phyloP scores from a whole-genome alignment of 129 eudicot genomes.

The Heracleum sosnowskyi region DNA sequence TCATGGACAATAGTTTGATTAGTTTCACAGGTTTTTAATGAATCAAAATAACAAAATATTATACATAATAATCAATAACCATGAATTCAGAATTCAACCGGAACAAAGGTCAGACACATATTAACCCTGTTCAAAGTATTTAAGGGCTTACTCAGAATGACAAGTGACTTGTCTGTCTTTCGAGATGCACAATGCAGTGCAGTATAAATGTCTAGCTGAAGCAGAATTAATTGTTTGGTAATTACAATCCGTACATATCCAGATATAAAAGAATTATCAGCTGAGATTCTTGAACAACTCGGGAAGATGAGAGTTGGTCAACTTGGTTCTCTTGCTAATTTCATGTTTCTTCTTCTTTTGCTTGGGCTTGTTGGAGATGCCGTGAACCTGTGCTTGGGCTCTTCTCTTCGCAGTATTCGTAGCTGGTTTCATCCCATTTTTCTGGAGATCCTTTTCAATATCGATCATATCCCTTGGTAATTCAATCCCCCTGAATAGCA shows the following conservation, averaged over 20 bases:
- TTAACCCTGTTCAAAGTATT: background rate
- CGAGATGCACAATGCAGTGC: background rate
- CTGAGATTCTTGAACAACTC: conserved; percentile 62
- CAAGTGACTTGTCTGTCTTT: background rate
- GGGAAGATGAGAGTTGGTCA: conserved; percentile 83
- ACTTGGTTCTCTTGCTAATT: conserved; percentile 73
- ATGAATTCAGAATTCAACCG: background rate
- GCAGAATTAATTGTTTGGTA: background rate
- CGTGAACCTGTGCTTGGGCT: conserved; percentile 62
- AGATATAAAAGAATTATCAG: conserved; percentile 2
- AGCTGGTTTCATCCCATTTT: conserved; percentile 86
- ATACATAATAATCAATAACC: background rate
- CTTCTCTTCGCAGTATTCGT: conserved; percentile 86
- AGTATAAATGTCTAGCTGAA: background rate
- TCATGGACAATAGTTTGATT: background rate
- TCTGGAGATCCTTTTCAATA: conserved; percentile 72
- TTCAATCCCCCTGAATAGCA: conserved; percentile 47
- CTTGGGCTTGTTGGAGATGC: conserved; percentile 44
- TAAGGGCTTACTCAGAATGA: background rate
- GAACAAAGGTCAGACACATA: background rate
- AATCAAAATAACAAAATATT: background rate
- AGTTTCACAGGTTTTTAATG: background rate
- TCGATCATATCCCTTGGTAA: conserved; percentile 77
- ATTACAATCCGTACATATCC: background rate
- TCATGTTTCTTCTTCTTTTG: conserved; percentile 78